phyloP scores from a whole-genome alignment of 2,329 filamentous ascomycete genomes.

The Sporothrix schenckii region DNA sequence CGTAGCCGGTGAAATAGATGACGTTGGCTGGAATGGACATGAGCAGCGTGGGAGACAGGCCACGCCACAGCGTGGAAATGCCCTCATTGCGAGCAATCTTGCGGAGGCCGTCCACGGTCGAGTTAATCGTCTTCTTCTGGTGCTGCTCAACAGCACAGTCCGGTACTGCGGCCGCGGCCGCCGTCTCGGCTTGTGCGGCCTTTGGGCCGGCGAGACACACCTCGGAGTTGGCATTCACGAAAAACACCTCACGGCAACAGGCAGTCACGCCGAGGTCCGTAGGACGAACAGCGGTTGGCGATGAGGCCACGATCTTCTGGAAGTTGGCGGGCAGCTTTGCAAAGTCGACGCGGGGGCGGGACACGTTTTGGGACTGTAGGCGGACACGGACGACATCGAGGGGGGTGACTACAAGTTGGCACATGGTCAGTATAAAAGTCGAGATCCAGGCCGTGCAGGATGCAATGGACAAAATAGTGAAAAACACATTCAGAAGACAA shows the following conservation, averaged over 20 bases:
- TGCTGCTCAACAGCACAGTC: conserved; percentile 88
- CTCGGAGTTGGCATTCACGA: conserved; percentile 81
- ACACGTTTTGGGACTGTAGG: conserved; percentile 76
- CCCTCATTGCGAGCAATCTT: conserved; percentile 97
- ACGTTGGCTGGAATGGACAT: conserved; percentile 97
- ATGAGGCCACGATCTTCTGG: conserved; percentile 58
- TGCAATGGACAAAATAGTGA: not conserved
- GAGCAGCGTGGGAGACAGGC: conserved; percentile 86
- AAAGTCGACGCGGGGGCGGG: conserved; percentile 44
- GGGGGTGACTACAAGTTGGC: conserved; percentile 70
- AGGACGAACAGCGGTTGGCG: conserved; percentile 69
- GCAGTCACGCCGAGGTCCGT: conserved; percentile 86
- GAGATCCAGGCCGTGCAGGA: no score
- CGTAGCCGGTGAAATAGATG: conserved; percentile 98
- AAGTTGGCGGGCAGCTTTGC: conserved; percentile 54
- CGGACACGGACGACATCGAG: conserved; percentile 96
- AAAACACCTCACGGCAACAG: conserved; percentile 97
- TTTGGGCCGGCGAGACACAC: conserved; percentile 75
- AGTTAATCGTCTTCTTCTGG: conserved; percentile 80
- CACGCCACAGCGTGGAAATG: conserved; percentile 82
- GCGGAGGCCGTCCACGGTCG: conserved; percentile 85
- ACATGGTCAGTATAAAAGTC: not conserved
- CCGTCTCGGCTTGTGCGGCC: conserved; percentile 54
- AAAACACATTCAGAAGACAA: not conserved
- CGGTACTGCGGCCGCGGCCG: conserved; percentile 49